Conservation (phyloP, 192 early-diverging fungal genomes). For the Backusella luteola region DNA sequence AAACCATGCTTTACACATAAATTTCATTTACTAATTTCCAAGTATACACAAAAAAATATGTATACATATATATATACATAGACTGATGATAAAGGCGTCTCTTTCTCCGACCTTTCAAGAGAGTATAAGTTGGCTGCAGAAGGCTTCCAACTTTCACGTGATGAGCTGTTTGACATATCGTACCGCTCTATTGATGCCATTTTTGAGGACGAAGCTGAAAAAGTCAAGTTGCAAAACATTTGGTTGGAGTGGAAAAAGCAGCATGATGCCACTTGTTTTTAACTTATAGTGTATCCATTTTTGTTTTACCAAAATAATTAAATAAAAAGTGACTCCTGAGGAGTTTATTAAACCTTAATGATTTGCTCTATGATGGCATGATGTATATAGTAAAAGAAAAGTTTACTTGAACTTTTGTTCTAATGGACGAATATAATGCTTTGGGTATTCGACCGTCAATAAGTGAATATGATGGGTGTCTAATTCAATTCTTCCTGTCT, state of each 20-base stretch:
- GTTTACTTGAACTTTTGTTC: conserved; percentile 55
- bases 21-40: background rate
- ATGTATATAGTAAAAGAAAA: background rate
- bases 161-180: conserved; percentile 41
- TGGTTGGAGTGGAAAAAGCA: conserved; percentile 29
- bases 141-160: conserved; percentile 30
- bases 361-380: background rate
- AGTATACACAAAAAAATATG: background rate
- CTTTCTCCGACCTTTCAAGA: conserved; percentile 37
- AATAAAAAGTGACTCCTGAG: background rate
- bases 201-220: conserved; percentile 35
- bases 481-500: conserved; percentile 49
- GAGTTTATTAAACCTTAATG: background rate
- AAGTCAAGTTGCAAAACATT: conserved; percentile 5
- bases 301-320: background rate
- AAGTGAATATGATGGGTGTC: conserved; percentile 48
- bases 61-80: background rate
- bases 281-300: background rate
- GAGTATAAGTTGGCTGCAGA: conserved; percentile 38
- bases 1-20: no score
- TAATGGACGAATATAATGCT: conserved; percentile 57
- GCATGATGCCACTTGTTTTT: background rate
- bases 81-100: conserved; percentile 48
- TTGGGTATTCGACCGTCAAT: conserved; percentile 54
- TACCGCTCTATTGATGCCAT: conserved; percentile 41